Evolutionary conservation across 2,329 filamentous ascomycete species (phyloP), one percentile per base, ranked within the genome.

Genomic region (Penicillium sp.): DNA sequence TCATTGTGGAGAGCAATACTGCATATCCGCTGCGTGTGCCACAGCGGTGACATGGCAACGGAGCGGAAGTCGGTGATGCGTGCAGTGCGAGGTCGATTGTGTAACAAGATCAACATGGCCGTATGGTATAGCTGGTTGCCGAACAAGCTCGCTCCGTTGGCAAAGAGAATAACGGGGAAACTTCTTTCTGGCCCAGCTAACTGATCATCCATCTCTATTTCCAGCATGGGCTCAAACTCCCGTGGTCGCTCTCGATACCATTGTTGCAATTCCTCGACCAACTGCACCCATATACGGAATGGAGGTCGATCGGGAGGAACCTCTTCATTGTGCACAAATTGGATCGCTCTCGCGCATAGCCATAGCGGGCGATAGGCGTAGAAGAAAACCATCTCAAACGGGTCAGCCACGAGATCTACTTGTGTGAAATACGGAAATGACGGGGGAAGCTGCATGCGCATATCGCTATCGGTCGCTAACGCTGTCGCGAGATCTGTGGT

Each of bases 41-140:
- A 77, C 8, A 77, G 59, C 0, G 70, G 64, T 2, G 75, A 77
- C 53, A 69, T 62, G 1, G 65, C 48, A 51, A 65, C 43, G 57
- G 69, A 55, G 52, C 54, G 61, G 7, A 64, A 61, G 21, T 62
- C 61, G 12, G 62, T 57, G 1, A 64, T 58, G 7, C 61, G 63
- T 4, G 72, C 60, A 3, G 71, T 75, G 4, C 73, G 69, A 17
- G 78, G 77, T 51, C 73, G 75, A 56, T 74, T 71, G 49, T 75
- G 75, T 17, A 81, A 68, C 48, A 81, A 62, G 0, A 79, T 59
- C 7, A 79, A 60, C 67, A 77, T 77, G 2, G 77, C 75, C 1
- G 77, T 77, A 54, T 81, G 78, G 56, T 79, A 80, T 3, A 80
- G 64, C 55, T 80, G 77, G 52, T 79, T 81, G 3, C 69, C 70